Conservation (phyloP, 768 basidiomycete genomes). For the Gelatoporia subvermispora region DNA sequence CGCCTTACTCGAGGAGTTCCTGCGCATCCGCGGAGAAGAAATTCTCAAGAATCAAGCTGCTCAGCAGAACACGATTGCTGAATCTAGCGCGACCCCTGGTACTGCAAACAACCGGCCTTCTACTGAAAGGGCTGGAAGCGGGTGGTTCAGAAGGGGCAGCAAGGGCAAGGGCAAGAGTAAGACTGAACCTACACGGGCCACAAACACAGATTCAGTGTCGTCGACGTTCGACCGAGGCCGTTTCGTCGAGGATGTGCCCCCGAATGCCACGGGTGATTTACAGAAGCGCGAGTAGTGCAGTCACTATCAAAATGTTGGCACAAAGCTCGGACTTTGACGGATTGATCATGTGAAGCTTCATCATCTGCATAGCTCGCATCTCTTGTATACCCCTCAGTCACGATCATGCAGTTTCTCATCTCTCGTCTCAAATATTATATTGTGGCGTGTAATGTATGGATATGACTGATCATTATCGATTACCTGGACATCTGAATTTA, state of each 20-base stretch:
- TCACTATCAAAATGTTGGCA: neutral
- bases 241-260: conserved; percentile 34
- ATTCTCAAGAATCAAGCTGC: conserved; percentile 47
- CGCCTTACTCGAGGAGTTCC: conserved; percentile 76
- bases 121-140: neutral
- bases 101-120: neutral
- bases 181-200: neutral
- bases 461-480: too few species aligned
- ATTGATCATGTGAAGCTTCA: neutral
- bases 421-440: neutral
- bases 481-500: too few species aligned
- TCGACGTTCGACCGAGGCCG: conserved; percentile 23
- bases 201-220: neutral
- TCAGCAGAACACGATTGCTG: conserved; percentile 5
- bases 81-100: neutral
- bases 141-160: conserved; percentile 14
- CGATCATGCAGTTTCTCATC: neutral
- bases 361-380: neutral
- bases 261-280: neutral
- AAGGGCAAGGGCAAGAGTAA: conserved; percentile 11
- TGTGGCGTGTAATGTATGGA: too few species aligned
- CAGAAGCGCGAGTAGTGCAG: conserved; percentile 2
- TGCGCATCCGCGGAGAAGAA: conserved; percentile 74
- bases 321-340: neutral
- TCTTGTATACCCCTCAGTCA: neutral